phyloP scores from a whole-genome alignment of 2,329 filamentous ascomycete genomes.

The Scopulariopsis brevicaulis region DNA sequence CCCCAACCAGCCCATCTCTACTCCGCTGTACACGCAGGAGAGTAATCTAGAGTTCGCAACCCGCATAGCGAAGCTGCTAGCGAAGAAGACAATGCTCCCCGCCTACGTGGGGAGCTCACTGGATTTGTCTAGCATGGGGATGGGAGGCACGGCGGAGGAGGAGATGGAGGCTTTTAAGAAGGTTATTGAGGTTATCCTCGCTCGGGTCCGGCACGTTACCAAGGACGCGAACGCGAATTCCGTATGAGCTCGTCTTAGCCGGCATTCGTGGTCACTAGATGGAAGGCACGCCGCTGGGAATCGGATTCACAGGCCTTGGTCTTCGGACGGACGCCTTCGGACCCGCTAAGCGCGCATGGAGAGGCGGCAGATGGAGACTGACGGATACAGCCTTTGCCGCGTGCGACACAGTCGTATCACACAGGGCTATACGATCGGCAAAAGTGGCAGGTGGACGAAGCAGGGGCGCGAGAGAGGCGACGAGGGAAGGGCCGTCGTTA shows the following conservation, averaged over 20 bases:
- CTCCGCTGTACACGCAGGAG: constrained; percentile 66
- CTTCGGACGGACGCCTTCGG: neutral
- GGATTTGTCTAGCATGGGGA: constrained; percentile 59
- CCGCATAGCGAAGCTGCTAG: constrained; percentile 72
- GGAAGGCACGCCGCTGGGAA: neutral
- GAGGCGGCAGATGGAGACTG: neutral
- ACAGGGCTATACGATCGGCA: neutral
- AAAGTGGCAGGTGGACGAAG: neutral
- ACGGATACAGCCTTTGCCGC: neutral
- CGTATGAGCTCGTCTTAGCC: neutral
- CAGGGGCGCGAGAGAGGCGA: neutral
- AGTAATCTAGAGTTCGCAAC: constrained; percentile 77
- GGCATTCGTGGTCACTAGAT: too few species aligned
- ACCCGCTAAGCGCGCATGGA: too few species aligned
- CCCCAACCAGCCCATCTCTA: constrained; percentile 56
- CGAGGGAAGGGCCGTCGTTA: neutral
- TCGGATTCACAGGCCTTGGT: neutral
- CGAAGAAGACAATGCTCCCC: constrained; percentile 58
- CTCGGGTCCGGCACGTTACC: constrained; percentile 11
- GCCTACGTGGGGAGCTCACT: constrained; percentile 90
- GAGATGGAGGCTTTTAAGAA: constrained; percentile 81
- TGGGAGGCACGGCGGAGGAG: constrained; percentile 78
- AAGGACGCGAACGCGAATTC: neutral
- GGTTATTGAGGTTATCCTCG: constrained; percentile 55
- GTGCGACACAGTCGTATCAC: neutral